Evolutionary conservation across 2,329 filamentous ascomycete species (phyloP), one percentile per base, ranked within the genome.

Genomic region (Cytospora paraplurivora): DNA sequence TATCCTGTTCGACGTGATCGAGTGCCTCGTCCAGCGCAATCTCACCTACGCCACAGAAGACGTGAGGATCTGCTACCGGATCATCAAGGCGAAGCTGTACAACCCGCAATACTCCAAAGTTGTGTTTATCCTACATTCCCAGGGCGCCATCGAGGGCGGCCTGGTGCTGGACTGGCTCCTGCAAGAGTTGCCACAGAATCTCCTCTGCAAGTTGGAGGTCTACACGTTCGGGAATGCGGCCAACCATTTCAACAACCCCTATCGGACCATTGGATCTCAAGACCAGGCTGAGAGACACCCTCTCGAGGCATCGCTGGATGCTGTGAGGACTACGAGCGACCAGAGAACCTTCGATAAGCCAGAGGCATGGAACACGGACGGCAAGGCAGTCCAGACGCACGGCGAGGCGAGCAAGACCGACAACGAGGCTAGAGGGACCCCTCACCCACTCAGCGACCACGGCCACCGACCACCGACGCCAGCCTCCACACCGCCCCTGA

Each of bases 241-340:
- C 0, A 92, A 92, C 70, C 90, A 93, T 73, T 93, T 92, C 78
- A 93, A 93, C 74, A 92, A 92, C 67, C 91, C 90, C 0, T 82
- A 85, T 68, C 79, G 82, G 3, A 81, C 83, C 63, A 69, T 77
- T 12, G 69, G 75, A 1, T 81, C 80, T 0, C 82, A 86, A 66
- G 68, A 69, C 7, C 68, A 70, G 5, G 73, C 77, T n/a, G 63
- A 72, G n/a, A 69, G 70, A 4, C 72, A 77, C 19, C 80, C 77
- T 0, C 63, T 72, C n/a, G 66, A 65, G 15, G 70, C 67, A 7
- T 68, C 67, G 1, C 75, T 76, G 0, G 75, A 80, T 59, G 75
- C 75, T 13, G 33, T 52, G 47, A 34, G 54, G 3, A n/a, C 33
- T 11, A 13, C 17, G n/a, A 35, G 49, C 13, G 35, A 21, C 7